These are phyloP conservation scores for Monosporascus sp. DNA, from an alignment of 2,329 filamentous ascomycete species.

Conservation along the genomic window DNA sequence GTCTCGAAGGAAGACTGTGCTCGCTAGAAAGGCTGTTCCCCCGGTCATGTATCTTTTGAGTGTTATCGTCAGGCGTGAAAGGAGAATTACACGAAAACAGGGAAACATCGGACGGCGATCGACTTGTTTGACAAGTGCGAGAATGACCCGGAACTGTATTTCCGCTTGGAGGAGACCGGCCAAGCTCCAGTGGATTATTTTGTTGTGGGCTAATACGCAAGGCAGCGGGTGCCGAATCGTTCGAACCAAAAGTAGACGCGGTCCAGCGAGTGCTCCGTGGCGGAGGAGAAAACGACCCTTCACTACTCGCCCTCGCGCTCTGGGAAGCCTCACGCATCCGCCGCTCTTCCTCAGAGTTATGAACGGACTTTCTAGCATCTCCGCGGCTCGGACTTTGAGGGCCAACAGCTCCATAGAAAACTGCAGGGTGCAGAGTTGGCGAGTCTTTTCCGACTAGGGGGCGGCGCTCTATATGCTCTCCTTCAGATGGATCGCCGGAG, in stretches of 20 bases:
- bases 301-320: conserved; percentile 18
- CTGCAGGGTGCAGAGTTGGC: conserved; percentile 19
- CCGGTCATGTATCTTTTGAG: conserved; percentile 9
- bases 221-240: conserved; percentile 9
- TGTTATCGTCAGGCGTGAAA: conserved; percentile 17
- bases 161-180: conserved; percentile 11
- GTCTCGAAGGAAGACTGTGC: conserved; percentile 18
- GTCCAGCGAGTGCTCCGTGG: conserved; percentile 24
- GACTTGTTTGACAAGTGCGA: not conserved
- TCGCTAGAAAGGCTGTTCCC: conserved; percentile 9
- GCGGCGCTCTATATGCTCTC: conserved; percentile 16
- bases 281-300: conserved; percentile 20
- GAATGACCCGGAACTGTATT: conserved; percentile 4
- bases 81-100: conserved; percentile 9
- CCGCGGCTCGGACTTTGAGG: conserved; percentile 3
- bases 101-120: conserved; percentile 14
- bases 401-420: not conserved
- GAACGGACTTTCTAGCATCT: conserved; percentile 8
- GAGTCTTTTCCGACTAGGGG: conserved; percentile 21
- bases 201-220: conserved; percentile 9
- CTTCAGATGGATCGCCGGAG: conserved; percentile 14
- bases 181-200: conserved; percentile 13
- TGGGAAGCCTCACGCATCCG: conserved; percentile 20
- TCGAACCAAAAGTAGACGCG: conserved; percentile 24
- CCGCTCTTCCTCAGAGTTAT: conserved; percentile 17